Percentiles rank a stretch among this genome's conserved stretches.
Conservation (phyloP, 495 filamentous ascomycete genomes). For the Tirmania nivea region DNA sequence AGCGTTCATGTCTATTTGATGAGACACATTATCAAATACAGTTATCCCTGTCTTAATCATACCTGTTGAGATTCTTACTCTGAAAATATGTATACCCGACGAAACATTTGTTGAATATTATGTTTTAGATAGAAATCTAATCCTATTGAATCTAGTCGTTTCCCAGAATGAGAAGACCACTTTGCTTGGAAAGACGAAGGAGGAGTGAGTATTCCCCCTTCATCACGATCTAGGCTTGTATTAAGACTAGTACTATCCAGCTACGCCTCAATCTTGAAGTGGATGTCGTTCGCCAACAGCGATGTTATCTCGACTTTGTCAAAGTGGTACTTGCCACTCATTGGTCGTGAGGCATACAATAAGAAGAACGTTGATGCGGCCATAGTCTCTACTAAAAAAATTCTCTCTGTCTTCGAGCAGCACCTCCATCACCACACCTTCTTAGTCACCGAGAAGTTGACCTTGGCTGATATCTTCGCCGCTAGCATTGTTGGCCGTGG, state of each 20-base stretch:
- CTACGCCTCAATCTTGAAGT: slow-evolving; percentile 88
- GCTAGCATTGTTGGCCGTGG: slow-evolving; percentile 55
- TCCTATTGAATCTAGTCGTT: slow-evolving; percentile 39
- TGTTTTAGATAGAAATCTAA: too few relatives aligned
- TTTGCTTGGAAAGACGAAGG: slow-evolving; percentile 97
- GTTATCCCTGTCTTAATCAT: slow-evolving; percentile 99
- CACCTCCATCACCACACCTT: slow-evolving; percentile 87
- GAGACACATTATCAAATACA: slow-evolving; percentile 49
- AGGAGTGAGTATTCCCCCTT: slow-evolving; percentile 42
- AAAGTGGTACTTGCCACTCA: slow-evolving; percentile 72
- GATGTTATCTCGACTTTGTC: slow-evolving; percentile 59
- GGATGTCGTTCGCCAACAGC: slow-evolving; percentile 81
- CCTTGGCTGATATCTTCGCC: slow-evolving; percentile 80
- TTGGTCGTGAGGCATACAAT: slow-evolving; percentile 73
- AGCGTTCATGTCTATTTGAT: slow-evolving; percentile 36
- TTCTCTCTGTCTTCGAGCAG: slow-evolving; percentile 48
- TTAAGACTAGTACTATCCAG: slow-evolving; percentile 19
- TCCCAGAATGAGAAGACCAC: slow-evolving; percentile 99
- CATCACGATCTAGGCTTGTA: not conserved
- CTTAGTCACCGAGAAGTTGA: slow-evolving; percentile 92
- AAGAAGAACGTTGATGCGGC: slow-evolving; percentile 85
- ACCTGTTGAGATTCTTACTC: slow-evolving; percentile 41
- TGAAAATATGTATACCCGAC: slow-evolving; percentile 25
- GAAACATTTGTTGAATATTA: not conserved
- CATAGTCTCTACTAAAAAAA: slow-evolving; percentile 41